These are phyloP conservation scores for Neurospora sp. DNA, from an alignment of 495 filamentous ascomycete species.

Conservation along the genomic window DNA sequence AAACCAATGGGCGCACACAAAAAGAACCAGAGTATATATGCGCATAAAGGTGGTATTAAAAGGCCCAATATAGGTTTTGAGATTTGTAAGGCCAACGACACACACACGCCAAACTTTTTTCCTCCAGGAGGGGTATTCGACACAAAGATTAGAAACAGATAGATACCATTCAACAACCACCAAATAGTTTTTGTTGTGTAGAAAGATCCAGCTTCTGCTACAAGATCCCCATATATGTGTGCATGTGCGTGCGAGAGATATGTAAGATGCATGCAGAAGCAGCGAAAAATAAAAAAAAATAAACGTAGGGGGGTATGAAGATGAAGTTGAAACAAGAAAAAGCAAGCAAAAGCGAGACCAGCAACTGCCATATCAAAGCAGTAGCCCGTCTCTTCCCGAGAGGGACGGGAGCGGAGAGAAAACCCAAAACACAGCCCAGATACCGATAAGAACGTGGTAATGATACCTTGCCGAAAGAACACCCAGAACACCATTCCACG, in stretches of 20 bases:
- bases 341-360: neutral
- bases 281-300: neutral
- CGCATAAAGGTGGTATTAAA: constrained; percentile 9
- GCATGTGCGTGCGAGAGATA: constrained; percentile 2
- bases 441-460: constrained; percentile 1
- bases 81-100: neutral
- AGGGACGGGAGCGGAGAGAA: constrained; percentile 9
- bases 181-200: neutral
- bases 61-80: constrained; percentile 2
- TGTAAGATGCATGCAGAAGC: neutral
- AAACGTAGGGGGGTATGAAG: neutral
- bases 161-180: neutral
- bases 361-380: neutral
- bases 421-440: constrained; percentile 4
- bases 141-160: neutral
- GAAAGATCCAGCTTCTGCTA: neutral
- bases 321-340: neutral
- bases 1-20: neutral
- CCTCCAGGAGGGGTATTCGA: neutral
- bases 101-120: neutral
- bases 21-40: neutral
- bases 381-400: neutral
- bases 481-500: constrained; percentile 13
- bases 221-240: constrained; percentile 1
- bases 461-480: neutral